A percentile compares a stretch with the other conserved stretches of the same genome.
Conservation (phyloP, 1,284 basidiomycete species). For the Fomitiporia mediterranea region DNA sequence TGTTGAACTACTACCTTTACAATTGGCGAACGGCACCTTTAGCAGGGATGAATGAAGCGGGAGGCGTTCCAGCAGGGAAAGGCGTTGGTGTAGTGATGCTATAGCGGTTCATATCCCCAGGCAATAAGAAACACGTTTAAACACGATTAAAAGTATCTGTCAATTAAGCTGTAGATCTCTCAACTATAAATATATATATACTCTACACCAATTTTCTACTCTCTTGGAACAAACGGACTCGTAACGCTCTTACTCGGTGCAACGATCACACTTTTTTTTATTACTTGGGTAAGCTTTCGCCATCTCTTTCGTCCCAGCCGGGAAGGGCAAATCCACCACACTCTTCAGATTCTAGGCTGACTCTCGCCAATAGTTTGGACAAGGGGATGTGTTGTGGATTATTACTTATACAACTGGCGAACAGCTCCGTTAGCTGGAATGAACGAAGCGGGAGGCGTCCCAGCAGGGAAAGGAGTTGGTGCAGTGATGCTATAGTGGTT, state of each 20-base stretch:
- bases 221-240: constrained; percentile 72
- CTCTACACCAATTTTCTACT: too few relatives aligned
- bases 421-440: constrained; percentile 75
- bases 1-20: constrained; percentile 88
- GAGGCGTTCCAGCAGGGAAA: constrained; percentile 51
- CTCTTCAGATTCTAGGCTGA: too few relatives aligned
- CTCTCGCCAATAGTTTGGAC: constrained; percentile 71
- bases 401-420: constrained; percentile 93
- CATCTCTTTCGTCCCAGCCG: constrained; percentile 81
- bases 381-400: constrained; percentile 87
- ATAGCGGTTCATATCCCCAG: constrained; percentile 25
- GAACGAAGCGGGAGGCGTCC: constrained; percentile 42
- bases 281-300: constrained; percentile 60
- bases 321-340: constrained; percentile 84
- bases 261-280: constrained; percentile 59
- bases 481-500: constrained; percentile 66
- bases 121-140: neutral
- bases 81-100: constrained; percentile 84
- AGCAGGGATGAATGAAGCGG: constrained; percentile 57
- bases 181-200: neutral
- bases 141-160: neutral
- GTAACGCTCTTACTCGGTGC: constrained; percentile 62
- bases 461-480: constrained; percentile 69
- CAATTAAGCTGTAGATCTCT: neutral
- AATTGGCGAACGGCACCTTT: constrained; percentile 85